Evolutionary conservation across 1,284 basidiomycete genomes (phyloP), one percentile per base, ranked within the genome.

Genomic region (Meripilus lineatus): DNA sequence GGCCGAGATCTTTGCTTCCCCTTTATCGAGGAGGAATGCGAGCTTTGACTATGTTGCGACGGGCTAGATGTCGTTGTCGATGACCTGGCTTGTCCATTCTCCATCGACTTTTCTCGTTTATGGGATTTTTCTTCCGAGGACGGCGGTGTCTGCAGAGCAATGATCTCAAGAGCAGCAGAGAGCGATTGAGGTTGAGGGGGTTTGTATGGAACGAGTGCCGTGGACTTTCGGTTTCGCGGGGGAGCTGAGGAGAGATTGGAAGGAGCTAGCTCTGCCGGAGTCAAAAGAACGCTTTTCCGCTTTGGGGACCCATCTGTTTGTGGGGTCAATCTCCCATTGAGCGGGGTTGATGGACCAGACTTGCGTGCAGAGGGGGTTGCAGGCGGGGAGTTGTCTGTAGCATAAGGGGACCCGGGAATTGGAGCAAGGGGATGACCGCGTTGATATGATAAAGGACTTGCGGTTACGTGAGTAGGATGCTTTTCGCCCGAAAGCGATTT

Each of bases 391-490:
- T 68, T 60, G n/a, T 81, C 78, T 23, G 75, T 75, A 22, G 62
- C 57, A 54, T 76, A 74, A 5, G 76, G 77, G 32, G 79, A 81
- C 22, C 74, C 77, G 32, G 79, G 79, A 37, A 82, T 82, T 15
- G 79, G 77, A 21, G 77, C 71, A 15, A 83, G 65, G 25, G 75
- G 55, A 38, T 63, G 61, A 3, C 61, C 61, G n/a, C 58, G 57
- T 21, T 58, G 55, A 46, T 61, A 63, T 32, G 61, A 44, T 4
- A 63, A 48, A 20, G 61, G 61, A 2, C 58, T 56, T 7, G 52
- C 53, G 51, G 43, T 14, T 50, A 49, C 4, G 28, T 42, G 25
- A 40, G 35, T n/a, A 24, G 20, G 18, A 40, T 51, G 49, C 13
- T 57, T 55, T 7, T 48, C 44, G 32, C 47, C 49, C 3, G 54